Conservation (phyloP, 306 rosid genomes). For the Medicago ruthenica region DNA sequence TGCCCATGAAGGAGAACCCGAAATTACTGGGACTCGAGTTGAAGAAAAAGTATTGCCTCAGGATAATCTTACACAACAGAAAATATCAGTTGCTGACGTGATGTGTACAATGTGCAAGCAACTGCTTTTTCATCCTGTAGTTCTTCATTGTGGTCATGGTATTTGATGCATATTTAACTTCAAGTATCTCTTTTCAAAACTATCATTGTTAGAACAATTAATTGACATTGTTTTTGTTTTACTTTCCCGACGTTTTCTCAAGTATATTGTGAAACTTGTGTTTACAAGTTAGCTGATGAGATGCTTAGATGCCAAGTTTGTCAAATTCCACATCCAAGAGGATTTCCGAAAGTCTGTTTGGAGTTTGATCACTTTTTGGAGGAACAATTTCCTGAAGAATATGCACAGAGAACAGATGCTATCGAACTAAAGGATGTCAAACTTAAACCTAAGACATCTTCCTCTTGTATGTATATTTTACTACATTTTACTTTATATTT, state of each 20-base stretch:
- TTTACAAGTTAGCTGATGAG: constrained; percentile 50
- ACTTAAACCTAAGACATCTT: constrained; percentile 40
- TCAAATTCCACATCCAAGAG: constrained; percentile 67
- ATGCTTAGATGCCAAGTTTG: constrained; percentile 75
- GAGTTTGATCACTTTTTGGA: constrained; percentile 67
- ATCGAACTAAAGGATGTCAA: constrained; percentile 49
- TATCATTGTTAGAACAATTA: constrained; percentile 9
- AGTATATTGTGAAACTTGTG: constrained; percentile 80
- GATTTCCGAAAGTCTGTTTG: constrained; percentile 68
- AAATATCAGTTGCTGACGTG: constrained; percentile 65
- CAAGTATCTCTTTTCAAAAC: constrained; percentile 28
- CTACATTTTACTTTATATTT: constrained; percentile 32
- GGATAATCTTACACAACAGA: constrained; percentile 43
- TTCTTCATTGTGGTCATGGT: constrained; percentile 95
- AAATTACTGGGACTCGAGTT: constrained; percentile 39
- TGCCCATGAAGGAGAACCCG: constrained; percentile 37
- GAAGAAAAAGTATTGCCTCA: constrained; percentile 41
- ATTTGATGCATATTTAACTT: constrained; percentile 39
- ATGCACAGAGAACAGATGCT: constrained; percentile 56
- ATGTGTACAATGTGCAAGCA: constrained; percentile 72
- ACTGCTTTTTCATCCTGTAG: constrained; percentile 72
- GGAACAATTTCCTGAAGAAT: constrained; percentile 72
- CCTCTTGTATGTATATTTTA: constrained; percentile 51
- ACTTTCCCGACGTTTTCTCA: constrained; percentile 31
- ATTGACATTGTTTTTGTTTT: constrained; percentile 32